phyloP scores from a whole-genome alignment of 139 green algal genomes.

The Zygnema circumcarinatum region DNA sequence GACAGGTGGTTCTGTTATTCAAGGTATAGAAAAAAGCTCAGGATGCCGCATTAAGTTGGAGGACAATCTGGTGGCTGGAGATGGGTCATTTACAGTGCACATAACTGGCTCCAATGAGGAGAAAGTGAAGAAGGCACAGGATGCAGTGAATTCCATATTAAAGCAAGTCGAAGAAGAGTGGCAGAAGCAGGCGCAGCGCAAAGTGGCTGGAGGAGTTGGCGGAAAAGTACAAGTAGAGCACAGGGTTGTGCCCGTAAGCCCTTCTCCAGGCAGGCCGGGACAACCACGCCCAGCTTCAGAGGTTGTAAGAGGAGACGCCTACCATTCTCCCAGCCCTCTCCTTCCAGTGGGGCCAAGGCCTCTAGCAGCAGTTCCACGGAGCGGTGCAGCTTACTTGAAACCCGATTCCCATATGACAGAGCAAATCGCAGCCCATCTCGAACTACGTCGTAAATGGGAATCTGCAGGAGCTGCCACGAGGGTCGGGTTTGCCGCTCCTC shows the following conservation, averaged over 20 bases:
- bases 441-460: background rate
- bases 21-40: constrained; percentile 50
- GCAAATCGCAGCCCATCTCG: background rate
- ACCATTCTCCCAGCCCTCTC: background rate
- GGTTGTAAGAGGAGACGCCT: background rate
- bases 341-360: background rate
- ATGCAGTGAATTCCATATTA: constrained; percentile 21
- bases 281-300: background rate
- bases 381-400: background rate
- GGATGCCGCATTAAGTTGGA: constrained; percentile 46
- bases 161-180: constrained; percentile 15
- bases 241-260: background rate
- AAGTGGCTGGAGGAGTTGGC: background rate
- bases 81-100: constrained; percentile 43
- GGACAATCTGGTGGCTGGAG: background rate
- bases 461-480: background rate
- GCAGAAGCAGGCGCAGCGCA: background rate
- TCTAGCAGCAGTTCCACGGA: background rate
- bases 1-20: constrained; percentile 38
- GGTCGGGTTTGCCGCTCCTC: too few relatives aligned
- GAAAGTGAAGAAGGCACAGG: constrained; percentile 27
- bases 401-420: background rate
- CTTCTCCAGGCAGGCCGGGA: background rate
- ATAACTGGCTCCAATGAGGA: constrained; percentile 43
- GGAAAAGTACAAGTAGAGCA: background rate